Base-by-base conservation (phyloP, 1,284 basidiomycete genomes). In the Sporisorium scitamineum region DNA sequence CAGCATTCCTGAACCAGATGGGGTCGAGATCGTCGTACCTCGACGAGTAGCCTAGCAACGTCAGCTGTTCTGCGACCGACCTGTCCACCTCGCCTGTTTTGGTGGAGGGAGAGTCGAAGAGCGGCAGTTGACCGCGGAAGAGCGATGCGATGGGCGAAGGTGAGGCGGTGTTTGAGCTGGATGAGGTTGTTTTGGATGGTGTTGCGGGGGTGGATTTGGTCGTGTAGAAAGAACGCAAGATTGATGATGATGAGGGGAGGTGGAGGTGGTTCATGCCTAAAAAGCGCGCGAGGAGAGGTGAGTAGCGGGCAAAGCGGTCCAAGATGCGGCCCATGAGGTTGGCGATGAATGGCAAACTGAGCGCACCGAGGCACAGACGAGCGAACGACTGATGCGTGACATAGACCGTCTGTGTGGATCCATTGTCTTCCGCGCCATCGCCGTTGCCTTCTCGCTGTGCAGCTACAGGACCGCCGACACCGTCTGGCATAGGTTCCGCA, bases 1-100 rank as follows among this genome's bases (percentile, higher is more conserved):
- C 47, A 1, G 80, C 70, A 50, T 82, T 84, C 3, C 82, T 61
- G 54, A 57, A 83, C 82, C 82, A 84, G 1, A 83, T 72, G 2
- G 81, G 79, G 32, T 84, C 82, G 20, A 82, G 64, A 18, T 83
- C 78, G 45, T 80, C 76, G 39, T 75, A 77, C 6, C 61, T 29
- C 39, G 45, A n/a, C 44, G 53, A 55, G 13, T 54, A 48, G 47
- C 58, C 54, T 2, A 69, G 41, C 51, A 65, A 20, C 7, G 62
- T 62, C 14, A 70, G 52, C 11, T 56, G 55, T 5, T 70, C 53
- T 14, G 45, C 24, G 32, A 70, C 42, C n/a, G 56, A 27, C 26
- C 41, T 47, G 26, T 52, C 14, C 10, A 34, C n/a, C 4, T 54
- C 56, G 18, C 13, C 26, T 37, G 51, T 37, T 8, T 27, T n/a